Evolutionary conservation across 257 asterid species (phyloP).

Genomic region (Avicennia marina): DNA sequence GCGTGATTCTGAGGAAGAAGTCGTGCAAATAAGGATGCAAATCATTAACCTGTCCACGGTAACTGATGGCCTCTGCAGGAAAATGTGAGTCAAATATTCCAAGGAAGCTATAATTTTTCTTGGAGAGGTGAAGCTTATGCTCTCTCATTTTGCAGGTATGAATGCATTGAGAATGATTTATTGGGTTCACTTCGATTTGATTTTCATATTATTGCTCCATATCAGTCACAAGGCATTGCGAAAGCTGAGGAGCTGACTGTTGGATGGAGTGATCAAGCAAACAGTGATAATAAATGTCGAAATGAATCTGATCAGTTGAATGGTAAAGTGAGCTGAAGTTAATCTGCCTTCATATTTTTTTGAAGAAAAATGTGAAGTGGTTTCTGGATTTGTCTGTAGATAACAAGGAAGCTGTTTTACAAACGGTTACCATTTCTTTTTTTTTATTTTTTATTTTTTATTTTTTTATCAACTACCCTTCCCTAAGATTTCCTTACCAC

Average conservation of each 20-base stretch:
- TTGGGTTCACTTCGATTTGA: slow-evolving; percentile 72
- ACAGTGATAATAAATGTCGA: slow-evolving; percentile 24
- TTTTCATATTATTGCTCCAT: slow-evolving; percentile 74
- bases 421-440: no score
- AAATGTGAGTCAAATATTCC: slow-evolving; percentile 54
- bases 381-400: no score
- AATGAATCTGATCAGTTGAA: slow-evolving; percentile 38
- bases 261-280: slow-evolving; percentile 39
- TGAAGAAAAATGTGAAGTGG: not conserved
- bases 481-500: slow-evolving; percentile 16
- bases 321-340: slow-evolving; percentile 44
- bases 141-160: slow-evolving; percentile 68
- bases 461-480: no score
- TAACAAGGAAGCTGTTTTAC: no score
- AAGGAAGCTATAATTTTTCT: slow-evolving; percentile 4
- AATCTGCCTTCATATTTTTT: slow-evolving; percentile 4
- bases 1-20: slow-evolving; percentile 36
- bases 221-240: slow-evolving; percentile 86
- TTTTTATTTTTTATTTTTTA: no score
- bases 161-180: slow-evolving; percentile 83
- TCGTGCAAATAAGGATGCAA: slow-evolving; percentile 68
- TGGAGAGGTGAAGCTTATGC: slow-evolving; percentile 17
- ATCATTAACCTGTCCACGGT: slow-evolving; percentile 61
- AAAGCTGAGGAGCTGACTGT: slow-evolving; percentile 66
- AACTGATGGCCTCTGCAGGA: slow-evolving; percentile 76